Evolutionary conservation across 805 yeast genomes (phyloP), one percentile per base, ranked within the genome.

Genomic region (Lachancea lanzarotensis): DNA sequence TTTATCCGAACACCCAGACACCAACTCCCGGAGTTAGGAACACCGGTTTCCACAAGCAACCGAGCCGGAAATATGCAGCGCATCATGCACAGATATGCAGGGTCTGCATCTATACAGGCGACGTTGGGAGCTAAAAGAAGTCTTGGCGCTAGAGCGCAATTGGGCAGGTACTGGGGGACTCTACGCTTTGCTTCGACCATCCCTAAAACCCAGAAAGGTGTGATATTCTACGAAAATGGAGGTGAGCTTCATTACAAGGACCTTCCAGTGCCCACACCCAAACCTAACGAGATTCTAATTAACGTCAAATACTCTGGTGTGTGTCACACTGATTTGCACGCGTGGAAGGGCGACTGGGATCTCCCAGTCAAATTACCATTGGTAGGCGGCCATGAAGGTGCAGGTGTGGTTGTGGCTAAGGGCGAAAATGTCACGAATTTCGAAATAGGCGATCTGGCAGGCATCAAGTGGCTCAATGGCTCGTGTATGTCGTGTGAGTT

Each of bases 361-460:
- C 71, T 80, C 67, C 75, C 66, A 59, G 65, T 67, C 71, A 53
- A 73, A 72, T 68, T 79, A 55, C 84, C 84, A 35, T 69, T 79
- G 55, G 82, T 79, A 38, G 85, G 85, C 56, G 85, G 85, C 59
- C 85, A 79, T 65, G 85, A 79, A 66, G 85, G 85, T 71, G 83
- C 84, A 40, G 84, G 85, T 67, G 73, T 75, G 30, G 85, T 79
- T 51, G 85, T 79, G 49, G 82, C 75, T 41, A 67, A 71, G 63
- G 85, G 85, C 59, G 71, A 71, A 35, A 69, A 74, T 55, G 85
- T 79, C 47, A 71, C 66, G 43, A 78, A 77, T 52, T 79, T 80
- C 69, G 69, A 78, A 59, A 59, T 79, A 51, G 85, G 85, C 60
- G 85, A 79, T 57, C 71, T 63, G 45, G 85, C 84, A 41, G 85